A percentile compares a stretch with the other conserved stretches of the same genome.
These are phyloP conservation scores for Aspergillus luchuensis DNA, from an alignment of 2,329 filamentous ascomycete genomes.

Conservation along the genomic window DNA sequence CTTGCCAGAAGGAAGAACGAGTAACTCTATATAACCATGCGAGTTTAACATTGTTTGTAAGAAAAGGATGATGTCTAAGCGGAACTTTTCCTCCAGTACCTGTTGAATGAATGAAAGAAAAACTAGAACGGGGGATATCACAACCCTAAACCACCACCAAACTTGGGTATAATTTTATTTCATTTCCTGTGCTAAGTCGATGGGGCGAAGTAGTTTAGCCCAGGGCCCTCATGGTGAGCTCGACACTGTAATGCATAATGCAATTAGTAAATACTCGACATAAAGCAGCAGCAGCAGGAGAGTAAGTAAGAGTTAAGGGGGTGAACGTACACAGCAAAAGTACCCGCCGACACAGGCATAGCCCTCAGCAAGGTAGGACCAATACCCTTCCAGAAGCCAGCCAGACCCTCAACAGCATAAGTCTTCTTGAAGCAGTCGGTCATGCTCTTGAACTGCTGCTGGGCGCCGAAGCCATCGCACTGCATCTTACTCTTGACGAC, in stretches of 20 bases:
- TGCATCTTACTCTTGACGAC: constrained; percentile 99
- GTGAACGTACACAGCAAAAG: constrained; percentile 74
- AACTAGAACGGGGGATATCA: constrained; percentile 6
- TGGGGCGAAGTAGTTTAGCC: constrained; percentile 31
- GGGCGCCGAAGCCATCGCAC: constrained; percentile 81
- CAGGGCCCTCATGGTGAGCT: constrained; percentile 50
- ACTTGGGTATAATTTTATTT: background rate
- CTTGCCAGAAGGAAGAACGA: no score
- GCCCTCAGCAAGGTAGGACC: constrained; percentile 87
- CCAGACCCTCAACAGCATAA: constrained; percentile 71
- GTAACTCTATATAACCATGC: background rate
- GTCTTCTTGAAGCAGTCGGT: constrained; percentile 85
- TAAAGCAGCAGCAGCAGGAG: background rate
- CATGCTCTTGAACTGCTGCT: constrained; percentile 77
- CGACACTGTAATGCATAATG: constrained; percentile 40
- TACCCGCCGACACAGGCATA: constrained; percentile 97
- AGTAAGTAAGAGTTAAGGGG: constrained; percentile 3
- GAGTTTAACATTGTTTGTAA: background rate
- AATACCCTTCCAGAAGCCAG: constrained; percentile 94
- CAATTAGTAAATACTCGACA: background rate
- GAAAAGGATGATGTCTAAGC: constrained; percentile 8
- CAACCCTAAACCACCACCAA: background rate
- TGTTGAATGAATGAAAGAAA: constrained; percentile 22
- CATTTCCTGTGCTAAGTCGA: background rate
- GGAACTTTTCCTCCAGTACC: constrained; percentile 19